Conservation (phyloP, 2,329 filamentous ascomycete species). For the Penicillium fuscoglaucum region DNA sequence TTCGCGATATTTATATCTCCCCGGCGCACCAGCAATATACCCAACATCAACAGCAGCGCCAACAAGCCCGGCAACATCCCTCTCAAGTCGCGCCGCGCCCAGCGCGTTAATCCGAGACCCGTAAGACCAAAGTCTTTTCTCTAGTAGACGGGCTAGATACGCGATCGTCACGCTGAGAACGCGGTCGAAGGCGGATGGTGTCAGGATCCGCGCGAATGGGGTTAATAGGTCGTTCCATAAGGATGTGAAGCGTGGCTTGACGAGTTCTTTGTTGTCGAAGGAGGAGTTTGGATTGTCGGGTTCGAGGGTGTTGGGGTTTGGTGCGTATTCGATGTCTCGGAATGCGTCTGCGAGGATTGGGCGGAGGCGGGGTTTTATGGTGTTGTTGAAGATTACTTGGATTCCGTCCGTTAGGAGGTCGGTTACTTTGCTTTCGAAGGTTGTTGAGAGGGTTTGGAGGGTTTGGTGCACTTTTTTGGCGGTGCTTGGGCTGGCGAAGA, state of each 20-base stretch:
- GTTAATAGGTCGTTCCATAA: slow-evolving; percentile 84
- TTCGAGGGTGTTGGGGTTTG: slow-evolving; percentile 55
- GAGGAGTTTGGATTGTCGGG: slow-evolving; percentile 40
- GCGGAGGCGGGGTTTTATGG: slow-evolving; percentile 80
- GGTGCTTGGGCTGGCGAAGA: slow-evolving; percentile 81
- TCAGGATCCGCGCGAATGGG: slow-evolving; percentile 82
- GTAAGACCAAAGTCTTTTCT: slow-evolving; percentile 83
- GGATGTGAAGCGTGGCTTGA: slow-evolving; percentile 76
- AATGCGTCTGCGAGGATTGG: slow-evolving; percentile 86
- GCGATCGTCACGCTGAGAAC: slow-evolving; percentile 72
- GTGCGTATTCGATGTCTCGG: slow-evolving; percentile 83
- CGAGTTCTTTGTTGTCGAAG: slow-evolving; percentile 59
- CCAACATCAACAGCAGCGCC: slow-evolving; percentile 44
- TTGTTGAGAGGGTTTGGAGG: slow-evolving; percentile 67
- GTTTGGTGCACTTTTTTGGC: slow-evolving; percentile 66
- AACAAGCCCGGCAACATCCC: slow-evolving; percentile 78
- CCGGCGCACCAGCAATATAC: slow-evolving; percentile 33
- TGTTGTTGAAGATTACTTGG: slow-evolving; percentile 80
- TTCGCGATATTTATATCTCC: slow-evolving; percentile 74
- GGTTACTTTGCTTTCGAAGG: slow-evolving; percentile 73
- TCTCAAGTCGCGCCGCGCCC: slow-evolving; percentile 78
- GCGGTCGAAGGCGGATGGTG: slow-evolving; percentile 70
- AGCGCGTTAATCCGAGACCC: slow-evolving; percentile 76
- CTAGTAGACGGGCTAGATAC: slow-evolving; percentile 75
- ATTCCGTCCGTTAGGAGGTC: slow-evolving; percentile 84